These are phyloP conservation scores for Euptelea pleiosperma DNA, from an alignment of 164 flowering plant species.

Conservation along the genomic window DNA sequence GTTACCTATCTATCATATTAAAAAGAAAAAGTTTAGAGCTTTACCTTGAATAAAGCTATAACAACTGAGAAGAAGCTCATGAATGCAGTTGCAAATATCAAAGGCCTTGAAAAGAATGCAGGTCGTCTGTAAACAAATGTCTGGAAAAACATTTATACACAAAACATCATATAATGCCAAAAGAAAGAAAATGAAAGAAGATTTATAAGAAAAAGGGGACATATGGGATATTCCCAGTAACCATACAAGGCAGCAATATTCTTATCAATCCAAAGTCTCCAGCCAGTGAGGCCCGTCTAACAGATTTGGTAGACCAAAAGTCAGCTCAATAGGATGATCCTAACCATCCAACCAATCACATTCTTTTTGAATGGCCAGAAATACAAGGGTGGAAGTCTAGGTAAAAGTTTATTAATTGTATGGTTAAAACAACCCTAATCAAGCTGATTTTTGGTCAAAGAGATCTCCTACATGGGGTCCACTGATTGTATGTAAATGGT, in stretches of 20 bases:
- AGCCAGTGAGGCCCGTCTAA: too few relatives aligned
- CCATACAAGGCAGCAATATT: not conserved
- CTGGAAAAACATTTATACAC: constrained; percentile 38
- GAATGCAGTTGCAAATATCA: constrained; percentile 89
- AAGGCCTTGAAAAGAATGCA: constrained; percentile 60
- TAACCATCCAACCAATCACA: not conserved
- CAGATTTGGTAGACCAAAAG: not conserved
- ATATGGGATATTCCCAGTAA: not conserved
- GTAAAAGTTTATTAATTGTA: not conserved
- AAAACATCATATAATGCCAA: constrained; percentile 2
- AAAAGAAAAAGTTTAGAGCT: not conserved
- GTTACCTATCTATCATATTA: not conserved
- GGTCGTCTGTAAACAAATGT: constrained; percentile 67
- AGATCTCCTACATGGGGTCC: not conserved
- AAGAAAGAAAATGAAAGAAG: not conserved
- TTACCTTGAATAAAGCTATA: constrained; percentile 95
- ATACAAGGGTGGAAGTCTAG: not conserved
- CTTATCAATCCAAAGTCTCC: not conserved
- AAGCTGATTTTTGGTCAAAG: not conserved
- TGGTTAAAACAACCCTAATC: not conserved
- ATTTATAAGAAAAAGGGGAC: not conserved
- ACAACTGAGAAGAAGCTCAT: constrained; percentile 99
- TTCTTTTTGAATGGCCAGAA: not conserved
- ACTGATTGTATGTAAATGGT: too few relatives aligned
- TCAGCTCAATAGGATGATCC: not conserved